Conservation (phyloP, 805 yeast species). For the Starmerella khaoyaiensis region DNA sequence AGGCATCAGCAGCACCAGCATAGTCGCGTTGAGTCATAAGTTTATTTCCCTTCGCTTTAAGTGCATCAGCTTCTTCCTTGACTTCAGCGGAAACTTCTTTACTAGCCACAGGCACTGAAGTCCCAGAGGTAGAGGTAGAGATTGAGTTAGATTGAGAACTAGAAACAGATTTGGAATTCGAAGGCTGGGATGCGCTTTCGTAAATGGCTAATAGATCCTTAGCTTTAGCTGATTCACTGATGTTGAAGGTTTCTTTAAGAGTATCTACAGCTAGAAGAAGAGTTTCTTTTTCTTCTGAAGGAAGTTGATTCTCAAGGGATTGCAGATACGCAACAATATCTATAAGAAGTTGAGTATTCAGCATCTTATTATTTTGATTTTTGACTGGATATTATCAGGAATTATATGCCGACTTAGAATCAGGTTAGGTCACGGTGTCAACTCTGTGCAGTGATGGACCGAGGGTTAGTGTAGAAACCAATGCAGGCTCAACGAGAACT, state of each 20-base stretch:
- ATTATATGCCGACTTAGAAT: background rate
- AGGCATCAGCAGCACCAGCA: conserved; percentile 56
- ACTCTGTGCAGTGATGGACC: too few species aligned
- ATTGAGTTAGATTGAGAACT: conserved; percentile 17
- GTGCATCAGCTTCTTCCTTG: conserved; percentile 65
- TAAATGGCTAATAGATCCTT: conserved; percentile 17
- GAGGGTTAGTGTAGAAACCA: background rate
- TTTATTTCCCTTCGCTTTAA: conserved; percentile 79
- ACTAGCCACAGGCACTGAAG: conserved; percentile 19
- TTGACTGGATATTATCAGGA: too few species aligned
- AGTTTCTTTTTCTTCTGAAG: conserved; percentile 69
- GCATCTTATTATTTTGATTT: too few species aligned
- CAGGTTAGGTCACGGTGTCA: background rate
- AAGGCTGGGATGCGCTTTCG: conserved; percentile 9
- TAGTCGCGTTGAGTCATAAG: conserved; percentile 71
- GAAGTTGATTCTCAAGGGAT: conserved; percentile 38
- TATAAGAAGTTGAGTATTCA: conserved; percentile 37
- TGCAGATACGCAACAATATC: conserved; percentile 65
- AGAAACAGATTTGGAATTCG: conserved; percentile 2
- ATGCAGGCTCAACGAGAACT: too few species aligned
- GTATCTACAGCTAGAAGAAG: conserved; percentile 90
- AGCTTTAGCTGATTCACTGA: conserved; percentile 33
- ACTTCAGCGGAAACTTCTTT: conserved; percentile 30
- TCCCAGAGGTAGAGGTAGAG: conserved; percentile 20
- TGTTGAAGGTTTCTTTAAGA: conserved; percentile 71